These are phyloP conservation scores for Globisporangium camurandrum DNA, from an alignment of 352 stramenopile genomes.

Conservation along the genomic window DNA sequence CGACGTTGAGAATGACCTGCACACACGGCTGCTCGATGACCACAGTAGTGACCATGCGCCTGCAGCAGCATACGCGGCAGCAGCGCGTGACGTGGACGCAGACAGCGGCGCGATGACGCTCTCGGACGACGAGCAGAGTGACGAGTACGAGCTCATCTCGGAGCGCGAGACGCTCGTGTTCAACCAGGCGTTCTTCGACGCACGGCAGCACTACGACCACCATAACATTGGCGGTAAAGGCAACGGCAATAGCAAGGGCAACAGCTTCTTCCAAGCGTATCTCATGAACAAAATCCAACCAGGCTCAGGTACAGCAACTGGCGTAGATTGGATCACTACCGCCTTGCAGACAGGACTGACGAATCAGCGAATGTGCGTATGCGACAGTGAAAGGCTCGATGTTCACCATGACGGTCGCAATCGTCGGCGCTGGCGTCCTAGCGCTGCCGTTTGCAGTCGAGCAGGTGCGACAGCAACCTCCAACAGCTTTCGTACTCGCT, in stretches of 20 bases:
- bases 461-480: conserved; percentile 31
- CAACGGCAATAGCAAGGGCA: conserved; percentile 9
- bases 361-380: background rate
- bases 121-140: conserved; percentile 18
- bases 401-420: conserved; percentile 87
- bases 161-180: conserved; percentile 77
- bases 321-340: background rate
- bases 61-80: conserved; percentile 2
- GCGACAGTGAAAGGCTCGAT: conserved; percentile 81
- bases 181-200: conserved; percentile 41
- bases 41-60: conserved; percentile 3
- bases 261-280: conserved; percentile 62
- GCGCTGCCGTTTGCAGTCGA: conserved; percentile 76
- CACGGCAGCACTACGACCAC: conserved; percentile 20
- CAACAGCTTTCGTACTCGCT: too few species aligned
- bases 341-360: background rate
- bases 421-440: conserved; percentile 77
- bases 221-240: background rate
- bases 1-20: conserved; percentile 14
- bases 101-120: conserved; percentile 9
- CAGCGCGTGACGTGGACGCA: background rate
- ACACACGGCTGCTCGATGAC: conserved; percentile 15
- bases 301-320: conserved; percentile 43
- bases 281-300: conserved; percentile 80
- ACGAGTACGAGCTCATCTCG: conserved; percentile 67